Evolutionary conservation across 805 yeast species (phyloP), one percentile per base, ranked within the genome.

Genomic region (Starmerella bombi): DNA sequence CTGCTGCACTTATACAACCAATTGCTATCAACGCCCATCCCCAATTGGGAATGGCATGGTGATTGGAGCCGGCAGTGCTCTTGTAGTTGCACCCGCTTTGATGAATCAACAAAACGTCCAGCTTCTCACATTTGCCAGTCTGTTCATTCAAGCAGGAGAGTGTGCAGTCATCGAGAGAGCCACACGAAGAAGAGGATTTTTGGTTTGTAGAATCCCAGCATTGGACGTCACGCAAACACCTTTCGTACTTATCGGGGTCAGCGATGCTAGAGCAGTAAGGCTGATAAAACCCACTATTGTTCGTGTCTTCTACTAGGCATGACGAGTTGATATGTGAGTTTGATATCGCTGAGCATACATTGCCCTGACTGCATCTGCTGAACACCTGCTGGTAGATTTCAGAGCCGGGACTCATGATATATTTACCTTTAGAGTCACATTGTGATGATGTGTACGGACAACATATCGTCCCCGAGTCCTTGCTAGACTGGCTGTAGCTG

Each of bases 321-420:
- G 60, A 48, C 8, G 59, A 38, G 38, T 60, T 57, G 38, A 57
- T 48, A 9, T 49, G 34, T 36, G 49, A 49, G 14, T 50, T 45
- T 12, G 48, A 48, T 14, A 61, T 50, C 3, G 55, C 56, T 4
- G 46, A 42, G 38, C 65, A 62, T 3, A 62, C 50, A 35, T 60
- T 60, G 32, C 64, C 64, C 38, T 46, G 51, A 8, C 64, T 48
- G 43, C 66, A 62, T 9, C 48, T 38, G 16, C 59, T 50, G 42
- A 62, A 62, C 16, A 42, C 30, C 25, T 51, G 51, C 35, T 58
- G 56, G 9, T 51, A 44, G 19, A 48, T 51, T 1, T 55, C 41
- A 3, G 62, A 43, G 1, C 58, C 47, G 1, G 66, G 66, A 44
- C 57, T 59, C 66, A 62, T 62, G 36, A 62, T 55, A 42, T 42